Base-by-base conservation (phyloP, 805 yeast genomes). In the Candida chauliodis region DNA sequence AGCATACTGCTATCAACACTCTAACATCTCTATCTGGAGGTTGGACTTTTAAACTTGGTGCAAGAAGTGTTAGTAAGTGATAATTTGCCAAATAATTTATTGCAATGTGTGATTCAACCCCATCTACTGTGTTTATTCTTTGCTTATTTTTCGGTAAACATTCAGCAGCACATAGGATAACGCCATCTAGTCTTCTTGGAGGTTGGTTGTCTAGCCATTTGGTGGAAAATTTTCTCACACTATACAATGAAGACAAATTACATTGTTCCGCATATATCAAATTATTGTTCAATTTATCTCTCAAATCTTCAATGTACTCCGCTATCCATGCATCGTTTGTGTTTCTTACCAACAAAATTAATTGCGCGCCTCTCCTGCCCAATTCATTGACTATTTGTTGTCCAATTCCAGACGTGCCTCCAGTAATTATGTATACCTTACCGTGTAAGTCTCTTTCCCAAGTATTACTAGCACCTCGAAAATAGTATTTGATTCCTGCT, bases 381-480 rank as follows among this genome's bases (percentile, higher is more conserved):
- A 93, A 56, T 22, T 89, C 89, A 25, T 71, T 68, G 0, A 78
- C 93, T 3, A 85, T 73, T 3, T 77, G 74, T 0, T 91, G 83
- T 0, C 99, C 99, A 43, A 88, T 57, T 0, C 98, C 97, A 1
- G 95, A 75, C 0, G 98, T 91, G 2, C 95, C 99, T n/a, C 99
- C 99, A 0, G 93, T 84, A 5, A 86, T 71, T 15, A 85, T 66
- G 50, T 71, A 84, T 4, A 90, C 98, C 52, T 81, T 79, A 1
- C 98, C 97, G 55, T 93, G 96, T 56, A 91, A 61, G 47, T 89
- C 90, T 43, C 97, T 72, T 44, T 87, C 95, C 96, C 96, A 91
- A 0, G 89, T 84, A 61, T 91, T 93, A 15, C 75, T 48, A 1
- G 85, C 59, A 8, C 99, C 99, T 24, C 82, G 76, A 51, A 84